Evolutionary conservation across 129 eudicot species (phyloP), one percentile per base, ranked within the genome.

Genomic region (Silybum marianum): DNA sequence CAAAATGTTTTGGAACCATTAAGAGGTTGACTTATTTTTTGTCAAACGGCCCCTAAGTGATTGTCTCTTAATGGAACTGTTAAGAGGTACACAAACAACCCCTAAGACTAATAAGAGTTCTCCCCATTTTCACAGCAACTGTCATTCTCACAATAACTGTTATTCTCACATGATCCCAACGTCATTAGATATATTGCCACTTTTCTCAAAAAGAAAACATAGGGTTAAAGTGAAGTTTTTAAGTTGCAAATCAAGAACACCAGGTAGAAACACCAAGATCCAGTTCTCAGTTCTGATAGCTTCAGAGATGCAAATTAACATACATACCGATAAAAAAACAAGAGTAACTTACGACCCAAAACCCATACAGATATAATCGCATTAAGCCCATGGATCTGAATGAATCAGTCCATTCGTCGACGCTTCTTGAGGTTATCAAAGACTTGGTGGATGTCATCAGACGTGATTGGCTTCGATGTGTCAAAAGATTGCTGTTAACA

Each of bases 341-440:
- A 28, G 46, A 39, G 11, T n/a, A 10, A 39, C 81, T 68, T 76
- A 24, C 80, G 19, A 28, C 63, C 36, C 58, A n/a, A 11, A 30
- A 21, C 25, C 69, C 19, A 54, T 16, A 11, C 7, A 54, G 22
- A 54, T 54, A 18, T 38, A 38, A 1, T 38, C 42, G 42, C 42
- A 38, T 6, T 6, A 38, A 11, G 3, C 16, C 65, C 19, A 62
- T 21, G 63, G 63, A 5, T 54, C 24, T 62, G 73, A 40, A 42
- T 69, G 13, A 18, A 84, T 82, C 86, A 94, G 25, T 84, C 81
- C 77, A 65, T 79, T 40, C 96, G 88, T 71, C 91, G 85, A 25
- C 99, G 92, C 86, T 93, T 91, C 70, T 90, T 85, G 39, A 93
- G 98, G 81, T 96, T 96, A 65, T 96, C 99, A 77, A 96, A 96